A percentile compares a stretch with the other conserved stretches of the same genome.
These are phyloP conservation scores for Exserohilum turcica DNA, from an alignment of 2,329 filamentous ascomycete genomes.

Conservation along the genomic window DNA sequence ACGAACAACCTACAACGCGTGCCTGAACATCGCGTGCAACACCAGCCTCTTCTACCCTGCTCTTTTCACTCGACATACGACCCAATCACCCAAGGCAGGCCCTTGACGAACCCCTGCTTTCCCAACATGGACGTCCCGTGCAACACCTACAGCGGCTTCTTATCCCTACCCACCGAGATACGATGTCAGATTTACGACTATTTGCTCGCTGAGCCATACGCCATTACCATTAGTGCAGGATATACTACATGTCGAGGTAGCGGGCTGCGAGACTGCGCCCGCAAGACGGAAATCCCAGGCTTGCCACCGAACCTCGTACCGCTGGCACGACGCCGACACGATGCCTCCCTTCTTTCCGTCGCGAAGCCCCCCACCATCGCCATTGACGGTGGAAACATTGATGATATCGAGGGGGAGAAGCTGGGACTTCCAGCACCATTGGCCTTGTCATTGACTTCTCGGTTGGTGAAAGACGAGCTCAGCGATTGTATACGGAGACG, in stretches of 20 bases:
- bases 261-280: constrained; percentile 33
- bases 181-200: constrained; percentile 51
- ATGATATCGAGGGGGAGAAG: constrained; percentile 11
- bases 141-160: constrained; percentile 20
- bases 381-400: constrained; percentile 16
- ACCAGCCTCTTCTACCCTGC: background rate
- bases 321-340: constrained; percentile 41
- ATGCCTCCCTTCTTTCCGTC: constrained; percentile 40
- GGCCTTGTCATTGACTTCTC: constrained; percentile 39
- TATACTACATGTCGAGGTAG: constrained; percentile 38
- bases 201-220: constrained; percentile 43
- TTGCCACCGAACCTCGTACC: constrained; percentile 46
- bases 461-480: constrained; percentile 45
- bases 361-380: constrained; percentile 32
- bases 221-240: constrained; percentile 49
- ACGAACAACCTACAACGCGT: background rate
- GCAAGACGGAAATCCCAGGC: constrained; percentile 38
- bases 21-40: background rate
- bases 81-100: background rate
- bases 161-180: constrained; percentile 47
- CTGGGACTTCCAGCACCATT: constrained; percentile 30
- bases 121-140: constrained; percentile 2
- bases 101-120: background rate
- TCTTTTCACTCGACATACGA: background rate
- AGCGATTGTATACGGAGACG: constrained; percentile 36